Percentiles rank a stretch among this genome's conserved stretches.
phyloP scores from a whole-genome alignment of 306 rosid genomes.

The Lathyrus sativus region DNA sequence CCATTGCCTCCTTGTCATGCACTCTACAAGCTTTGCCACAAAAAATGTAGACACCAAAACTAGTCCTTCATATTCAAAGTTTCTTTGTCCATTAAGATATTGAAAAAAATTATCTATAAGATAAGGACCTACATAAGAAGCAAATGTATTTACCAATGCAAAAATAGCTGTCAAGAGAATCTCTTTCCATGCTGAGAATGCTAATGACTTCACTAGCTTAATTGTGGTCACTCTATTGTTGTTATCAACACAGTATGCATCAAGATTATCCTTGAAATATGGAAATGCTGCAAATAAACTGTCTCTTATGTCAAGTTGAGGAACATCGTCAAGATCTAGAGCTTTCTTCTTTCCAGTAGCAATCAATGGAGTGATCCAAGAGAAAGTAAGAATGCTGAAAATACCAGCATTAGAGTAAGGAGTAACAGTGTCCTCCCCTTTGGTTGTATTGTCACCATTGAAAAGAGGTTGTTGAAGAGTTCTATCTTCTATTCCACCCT shows the following conservation, averaged over 20 bases:
- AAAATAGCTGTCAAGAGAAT: conserved; percentile 42
- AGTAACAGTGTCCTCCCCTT: conserved; percentile 46
- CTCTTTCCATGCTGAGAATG: conserved; percentile 45
- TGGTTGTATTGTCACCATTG: conserved; percentile 8
- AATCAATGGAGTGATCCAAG: conserved; percentile 52
- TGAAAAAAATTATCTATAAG: conserved; percentile 50
- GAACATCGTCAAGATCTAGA: conserved; percentile 57
- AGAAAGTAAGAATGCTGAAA: conserved; percentile 52
- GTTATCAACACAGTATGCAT: conserved; percentile 46
- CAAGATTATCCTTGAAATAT: conserved; percentile 35
- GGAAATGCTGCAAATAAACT: conserved; percentile 45
- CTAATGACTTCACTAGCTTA: conserved; percentile 43
- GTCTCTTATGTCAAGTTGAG: conserved; percentile 42
- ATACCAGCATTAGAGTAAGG: conserved; percentile 54
- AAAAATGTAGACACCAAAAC: conserved; percentile 45
- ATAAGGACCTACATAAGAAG: conserved; percentile 60
- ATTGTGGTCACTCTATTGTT: conserved; percentile 40
- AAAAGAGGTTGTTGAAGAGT: too few species aligned
- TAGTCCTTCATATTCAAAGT: conserved; percentile 45
- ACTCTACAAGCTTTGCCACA: conserved; percentile 48
- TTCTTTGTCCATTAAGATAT: conserved; percentile 44
- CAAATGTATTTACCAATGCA: conserved; percentile 33
- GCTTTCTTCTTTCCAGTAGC: conserved; percentile 44
- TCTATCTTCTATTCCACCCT: too few species aligned
- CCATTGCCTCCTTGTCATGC: conserved; percentile 45